A percentile compares a stretch with the other conserved stretches of the same genome.
Evolutionary conservation across 805 yeast species (phyloP).

Genomic region (Ascoidea asiatica): DNA sequence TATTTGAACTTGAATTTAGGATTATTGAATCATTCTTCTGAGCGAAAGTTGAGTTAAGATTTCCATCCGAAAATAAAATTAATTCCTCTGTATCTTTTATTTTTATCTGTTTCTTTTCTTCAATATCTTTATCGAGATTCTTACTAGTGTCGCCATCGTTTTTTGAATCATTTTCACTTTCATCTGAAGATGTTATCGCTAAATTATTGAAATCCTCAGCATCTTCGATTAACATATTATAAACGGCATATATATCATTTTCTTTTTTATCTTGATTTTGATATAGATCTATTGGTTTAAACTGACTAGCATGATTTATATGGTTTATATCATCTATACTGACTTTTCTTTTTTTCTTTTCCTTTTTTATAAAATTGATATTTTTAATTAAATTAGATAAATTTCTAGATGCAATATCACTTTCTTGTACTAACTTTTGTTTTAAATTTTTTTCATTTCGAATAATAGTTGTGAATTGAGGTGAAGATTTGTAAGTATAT

Average conservation of each 20-base stretch:
- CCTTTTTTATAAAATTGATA: slow-evolving; percentile 5
- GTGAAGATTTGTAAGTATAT: slow-evolving; percentile 75
- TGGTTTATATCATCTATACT: too few species aligned
- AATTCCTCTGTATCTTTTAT: not conserved
- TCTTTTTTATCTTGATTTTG: too few species aligned
- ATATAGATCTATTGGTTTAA: too few species aligned
- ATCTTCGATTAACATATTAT: too few species aligned
- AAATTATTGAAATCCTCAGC: too few species aligned
- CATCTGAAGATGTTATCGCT: too few species aligned
- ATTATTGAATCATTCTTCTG: not conserved
- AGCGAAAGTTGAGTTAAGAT: not conserved
- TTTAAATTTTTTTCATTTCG: slow-evolving; percentile 63
- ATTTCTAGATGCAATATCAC: slow-evolving; percentile 58
- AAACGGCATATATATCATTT: too few species aligned
- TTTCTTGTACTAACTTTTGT: slow-evolving; percentile 65
- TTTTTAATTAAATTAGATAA: slow-evolving; percentile 26
- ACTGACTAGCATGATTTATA: too few species aligned
- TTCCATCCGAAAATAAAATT: not conserved
- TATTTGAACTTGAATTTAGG: not conserved
- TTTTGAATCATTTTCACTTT: too few species aligned
- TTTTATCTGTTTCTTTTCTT: too few species aligned
- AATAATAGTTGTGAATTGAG: slow-evolving; percentile 45
- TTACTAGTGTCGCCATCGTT: too few species aligned
- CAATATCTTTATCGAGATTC: too few species aligned
- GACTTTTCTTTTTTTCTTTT: slow-evolving; percentile 6